Percentiles rank a stretch among this genome's conserved stretches.
phyloP scores from a whole-genome alignment of 495 filamentous ascomycete species.

The Aspergillus indologenus region DNA sequence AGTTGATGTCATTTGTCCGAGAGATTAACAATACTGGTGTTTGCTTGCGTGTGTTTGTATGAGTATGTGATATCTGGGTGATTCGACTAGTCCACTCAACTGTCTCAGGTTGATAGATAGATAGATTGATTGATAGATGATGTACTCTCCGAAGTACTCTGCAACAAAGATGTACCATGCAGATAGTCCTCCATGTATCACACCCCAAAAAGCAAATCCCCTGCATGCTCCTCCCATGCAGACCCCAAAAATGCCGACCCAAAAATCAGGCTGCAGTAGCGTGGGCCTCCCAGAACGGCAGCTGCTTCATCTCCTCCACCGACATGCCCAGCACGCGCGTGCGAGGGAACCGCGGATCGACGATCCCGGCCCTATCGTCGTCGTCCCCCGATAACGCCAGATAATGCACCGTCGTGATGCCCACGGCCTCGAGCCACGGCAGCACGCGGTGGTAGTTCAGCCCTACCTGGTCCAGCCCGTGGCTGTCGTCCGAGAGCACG shows the following conservation, averaged over 20 bases:
- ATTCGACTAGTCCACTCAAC: no score
- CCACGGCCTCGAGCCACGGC: slow-evolving; percentile 51
- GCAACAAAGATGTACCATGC: no score
- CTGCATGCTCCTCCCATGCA: background rate
- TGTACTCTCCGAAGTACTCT: no score
- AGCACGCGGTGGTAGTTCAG: slow-evolving; percentile 62
- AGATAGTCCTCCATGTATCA: no score
- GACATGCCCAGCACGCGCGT: slow-evolving; percentile 29
- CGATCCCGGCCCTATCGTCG: slow-evolving; percentile 2
- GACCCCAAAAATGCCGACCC: background rate
- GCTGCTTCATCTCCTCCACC: slow-evolving; percentile 26
- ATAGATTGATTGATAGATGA: no score
- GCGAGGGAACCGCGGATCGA: slow-evolving; percentile 42
- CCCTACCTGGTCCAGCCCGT: slow-evolving; percentile 76
- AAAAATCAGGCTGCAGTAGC: background rate
- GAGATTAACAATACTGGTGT: background rate
- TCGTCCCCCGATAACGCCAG: slow-evolving; percentile 31
- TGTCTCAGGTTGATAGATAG: no score
- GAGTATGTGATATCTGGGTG: no score
- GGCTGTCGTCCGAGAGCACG: slow-evolving; percentile 88
- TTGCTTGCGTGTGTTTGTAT: background rate
- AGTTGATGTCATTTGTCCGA: background rate
- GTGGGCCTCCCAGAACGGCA: slow-evolving; percentile 23
- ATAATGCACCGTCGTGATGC: slow-evolving; percentile 45
- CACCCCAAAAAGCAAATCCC: no score